Evolutionary conservation across 2,329 filamentous ascomycete species (phyloP).

Genomic region (Bretziella fagacearum): DNA sequence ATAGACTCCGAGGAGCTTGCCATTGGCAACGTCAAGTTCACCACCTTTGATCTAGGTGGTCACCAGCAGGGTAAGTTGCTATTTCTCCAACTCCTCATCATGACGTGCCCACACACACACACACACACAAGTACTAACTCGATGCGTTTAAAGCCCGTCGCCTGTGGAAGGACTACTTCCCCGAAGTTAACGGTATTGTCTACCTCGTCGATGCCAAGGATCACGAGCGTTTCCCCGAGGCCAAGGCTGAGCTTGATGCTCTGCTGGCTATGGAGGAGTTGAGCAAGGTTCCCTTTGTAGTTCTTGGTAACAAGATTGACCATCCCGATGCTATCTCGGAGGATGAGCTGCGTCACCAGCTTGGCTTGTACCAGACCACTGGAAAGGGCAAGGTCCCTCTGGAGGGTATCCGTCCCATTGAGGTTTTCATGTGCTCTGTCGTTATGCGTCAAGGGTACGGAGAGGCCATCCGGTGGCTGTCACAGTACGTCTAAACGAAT

Average conservation of each 20-base stretch:
- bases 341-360: conserved; percentile 80
- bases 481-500: conserved; percentile 62
- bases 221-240: conserved; percentile 81
- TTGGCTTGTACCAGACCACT: conserved; percentile 90
- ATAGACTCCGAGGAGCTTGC: conserved; percentile 77
- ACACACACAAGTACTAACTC: conserved; percentile 10
- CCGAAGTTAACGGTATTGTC: conserved; percentile 88
- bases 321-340: conserved; percentile 90
- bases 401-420: conserved; percentile 84
- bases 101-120: neutral
- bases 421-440: conserved; percentile 98
- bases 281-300: conserved; percentile 83
- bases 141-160: conserved; percentile 54
- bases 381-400: conserved; percentile 88
- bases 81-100: neutral
- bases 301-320: conserved; percentile 99
- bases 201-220: conserved; percentile 98
- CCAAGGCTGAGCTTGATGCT: conserved; percentile 92
- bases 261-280: conserved; percentile 95
- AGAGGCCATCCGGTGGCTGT: conserved; percentile 80
- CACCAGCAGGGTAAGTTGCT: conserved; percentile 62
- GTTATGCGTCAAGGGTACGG: conserved; percentile 96
- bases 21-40: conserved; percentile 87
- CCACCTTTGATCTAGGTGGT: conserved; percentile 83
- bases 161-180: conserved; percentile 95